Evolutionary conservation across 2,329 filamentous ascomycete genomes (phyloP).

Genomic region (Fusarium udum): DNA sequence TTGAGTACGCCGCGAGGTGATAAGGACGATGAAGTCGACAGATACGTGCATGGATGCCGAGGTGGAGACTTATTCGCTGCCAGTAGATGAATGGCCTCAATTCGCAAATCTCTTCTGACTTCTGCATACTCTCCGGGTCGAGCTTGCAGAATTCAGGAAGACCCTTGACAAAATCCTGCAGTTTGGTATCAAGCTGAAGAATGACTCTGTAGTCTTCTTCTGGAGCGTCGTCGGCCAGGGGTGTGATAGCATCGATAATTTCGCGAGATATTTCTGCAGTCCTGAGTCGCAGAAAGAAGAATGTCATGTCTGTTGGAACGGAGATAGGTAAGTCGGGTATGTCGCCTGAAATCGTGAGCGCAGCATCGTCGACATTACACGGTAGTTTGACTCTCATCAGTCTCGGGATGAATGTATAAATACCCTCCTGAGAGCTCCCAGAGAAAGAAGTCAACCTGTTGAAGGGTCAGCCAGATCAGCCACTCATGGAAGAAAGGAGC

Average conservation of each 20-base stretch:
- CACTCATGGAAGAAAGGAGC: accelerated
- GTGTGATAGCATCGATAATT: background rate
- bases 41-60: background rate
- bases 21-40: constrained; percentile 9
- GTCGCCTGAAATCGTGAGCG: background rate
- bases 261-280: background rate
- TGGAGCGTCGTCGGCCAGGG: background rate
- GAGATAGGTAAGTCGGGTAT: background rate
- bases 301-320: background rate
- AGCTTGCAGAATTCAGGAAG: background rate
- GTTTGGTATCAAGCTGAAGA: background rate
- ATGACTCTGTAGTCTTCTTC: background rate
- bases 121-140: background rate
- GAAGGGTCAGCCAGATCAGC: background rate
- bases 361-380: background rate
- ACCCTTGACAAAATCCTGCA: background rate
- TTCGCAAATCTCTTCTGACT: background rate
- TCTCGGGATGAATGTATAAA: background rate
- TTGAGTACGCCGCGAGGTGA: background rate
- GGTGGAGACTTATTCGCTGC: constrained; percentile 1
- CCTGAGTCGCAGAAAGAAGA: background rate
- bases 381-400: constrained; percentile 1
- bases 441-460: background rate
- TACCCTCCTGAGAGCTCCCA: background rate
- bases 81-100: background rate